Evolutionary conservation across 2,329 filamentous ascomycete genomes (phyloP).

Genomic region (Fusarium solani-melongenae): DNA sequence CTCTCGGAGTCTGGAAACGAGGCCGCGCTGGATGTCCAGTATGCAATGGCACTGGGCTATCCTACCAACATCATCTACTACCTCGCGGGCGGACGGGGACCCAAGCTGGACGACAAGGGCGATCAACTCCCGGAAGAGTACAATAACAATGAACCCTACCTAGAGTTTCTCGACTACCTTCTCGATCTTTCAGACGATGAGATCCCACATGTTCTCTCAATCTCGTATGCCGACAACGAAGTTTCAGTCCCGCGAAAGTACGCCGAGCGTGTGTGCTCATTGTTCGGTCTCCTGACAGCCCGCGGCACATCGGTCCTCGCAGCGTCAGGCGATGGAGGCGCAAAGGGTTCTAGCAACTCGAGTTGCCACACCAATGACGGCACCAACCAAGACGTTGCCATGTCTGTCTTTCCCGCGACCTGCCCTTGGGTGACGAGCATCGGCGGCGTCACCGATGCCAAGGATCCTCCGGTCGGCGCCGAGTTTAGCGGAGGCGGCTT

Average conservation of each 20-base stretch:
- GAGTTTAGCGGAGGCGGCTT: slow-evolving; percentile 64
- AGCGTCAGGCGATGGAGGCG: slow-evolving; percentile 63
- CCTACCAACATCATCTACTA: slow-evolving; percentile 59
- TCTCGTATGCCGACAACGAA: slow-evolving; percentile 70
- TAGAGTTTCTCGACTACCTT: slow-evolving; percentile 64
- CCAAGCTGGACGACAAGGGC: slow-evolving; percentile 54
- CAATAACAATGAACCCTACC: slow-evolving; percentile 66
- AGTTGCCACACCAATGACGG: slow-evolving; percentile 70
- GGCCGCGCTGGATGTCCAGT: slow-evolving; percentile 61
- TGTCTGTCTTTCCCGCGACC: slow-evolving; percentile 72
- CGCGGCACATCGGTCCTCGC: slow-evolving; percentile 64
- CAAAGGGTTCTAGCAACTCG: slow-evolving; percentile 58
- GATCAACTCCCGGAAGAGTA: slow-evolving; percentile 43
- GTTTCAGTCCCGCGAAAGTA: slow-evolving; percentile 63
- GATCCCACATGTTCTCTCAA: slow-evolving; percentile 66
- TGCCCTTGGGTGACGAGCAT: slow-evolving; percentile 77
- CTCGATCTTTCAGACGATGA: slow-evolving; percentile 55
- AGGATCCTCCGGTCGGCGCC: slow-evolving; percentile 54
- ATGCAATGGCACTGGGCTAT: slow-evolving; percentile 57
- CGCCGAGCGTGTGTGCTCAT: slow-evolving; percentile 62
- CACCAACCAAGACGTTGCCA: slow-evolving; percentile 63
- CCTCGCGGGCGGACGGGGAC: slow-evolving; percentile 57
- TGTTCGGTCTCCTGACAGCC: slow-evolving; percentile 64
- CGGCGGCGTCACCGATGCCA: slow-evolving; percentile 63
- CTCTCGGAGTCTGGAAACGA: slow-evolving; percentile 53